Evolutionary conservation across 805 yeast genomes (phyloP), one percentile per base, ranked within the genome.

Genomic region (Hyphopichia homilentoma): DNA sequence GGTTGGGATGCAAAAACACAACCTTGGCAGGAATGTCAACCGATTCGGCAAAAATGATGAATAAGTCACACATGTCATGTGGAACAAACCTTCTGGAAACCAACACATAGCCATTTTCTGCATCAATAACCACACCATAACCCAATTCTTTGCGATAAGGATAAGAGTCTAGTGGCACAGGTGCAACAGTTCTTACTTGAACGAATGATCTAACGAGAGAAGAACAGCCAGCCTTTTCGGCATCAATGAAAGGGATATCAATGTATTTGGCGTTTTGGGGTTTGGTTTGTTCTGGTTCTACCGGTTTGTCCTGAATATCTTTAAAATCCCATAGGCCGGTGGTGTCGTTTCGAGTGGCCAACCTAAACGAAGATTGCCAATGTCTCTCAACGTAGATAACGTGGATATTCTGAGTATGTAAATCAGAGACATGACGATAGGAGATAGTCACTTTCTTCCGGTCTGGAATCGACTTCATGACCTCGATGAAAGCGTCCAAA

Each of bases 41-140:
- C 1, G 95, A 82, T 41, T 89, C 96, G 4, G 96, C 95, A 50
- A 89, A 76, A 2, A 89, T 79, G 14, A 89, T 71, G 29, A 76
- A 68, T 16, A 88, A 70, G 54, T 89, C 95, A 44, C 81, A 69
- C 44, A 81, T 57, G 45, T 84, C 95, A 59, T 87, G 95, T 6
- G 96, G 95, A 16, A 88, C 85, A 34, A 75, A 68, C 37, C 79
- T 69, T 39, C 96, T 70, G 3, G 95, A 83, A 2, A 83, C 86
- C 32, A 89, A 60, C 4, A 85, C 86, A 40, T 78, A 80, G 2
- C 97, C 97, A 38, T 75, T 74, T 31, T 67, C 75, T 4, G 95
- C 81, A 55, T 89, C 96, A 21, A 89, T 67, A 2, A 89, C 79
- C 18, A 89, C 73, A 35, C 96, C 97, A 43, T 84, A 75, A 11